Evolutionary conservation across 148 eudicot species (phyloP).

Genomic region (Mesembryanthemum crystallinum): DNA sequence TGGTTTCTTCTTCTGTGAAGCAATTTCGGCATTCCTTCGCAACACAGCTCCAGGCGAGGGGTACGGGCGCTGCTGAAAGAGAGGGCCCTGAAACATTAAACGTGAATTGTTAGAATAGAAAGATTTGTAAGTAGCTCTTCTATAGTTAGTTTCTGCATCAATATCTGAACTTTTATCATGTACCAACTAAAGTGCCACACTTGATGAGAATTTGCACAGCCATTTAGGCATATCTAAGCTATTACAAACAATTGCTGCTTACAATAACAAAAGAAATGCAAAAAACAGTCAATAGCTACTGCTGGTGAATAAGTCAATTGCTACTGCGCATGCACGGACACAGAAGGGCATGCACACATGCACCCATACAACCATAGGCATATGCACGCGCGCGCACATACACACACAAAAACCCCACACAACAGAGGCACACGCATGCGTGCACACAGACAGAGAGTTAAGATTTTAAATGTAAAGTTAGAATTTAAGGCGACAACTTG

Average conservation of each 20-base stretch:
- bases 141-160: too few relatives aligned
- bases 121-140: neutral
- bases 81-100: constrained; percentile 78
- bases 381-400: too few relatives aligned
- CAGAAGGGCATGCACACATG: too few relatives aligned
- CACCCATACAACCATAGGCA: too few relatives aligned
- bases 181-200: neutral
- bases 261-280: neutral
- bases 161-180: neutral
- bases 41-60: constrained; percentile 98
- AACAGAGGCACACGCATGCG: too few relatives aligned
- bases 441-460: too few relatives aligned
- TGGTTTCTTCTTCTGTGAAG: constrained; percentile 79
- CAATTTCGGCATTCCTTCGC: constrained; percentile 87
- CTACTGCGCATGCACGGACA: too few relatives aligned
- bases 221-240: too few relatives aligned
- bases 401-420: too few relatives aligned
- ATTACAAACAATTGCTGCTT: neutral
- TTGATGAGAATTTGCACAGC: too few relatives aligned
- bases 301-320: too few relatives aligned
- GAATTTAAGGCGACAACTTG: neutral
- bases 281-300: neutral
- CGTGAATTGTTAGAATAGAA: constrained; percentile 13
- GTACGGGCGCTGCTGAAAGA: constrained; percentile 97
- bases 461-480: too few relatives aligned